Evolutionary conservation across 1,284 basidiomycete species (phyloP).

Genomic region (Stereum hirsutum): DNA sequence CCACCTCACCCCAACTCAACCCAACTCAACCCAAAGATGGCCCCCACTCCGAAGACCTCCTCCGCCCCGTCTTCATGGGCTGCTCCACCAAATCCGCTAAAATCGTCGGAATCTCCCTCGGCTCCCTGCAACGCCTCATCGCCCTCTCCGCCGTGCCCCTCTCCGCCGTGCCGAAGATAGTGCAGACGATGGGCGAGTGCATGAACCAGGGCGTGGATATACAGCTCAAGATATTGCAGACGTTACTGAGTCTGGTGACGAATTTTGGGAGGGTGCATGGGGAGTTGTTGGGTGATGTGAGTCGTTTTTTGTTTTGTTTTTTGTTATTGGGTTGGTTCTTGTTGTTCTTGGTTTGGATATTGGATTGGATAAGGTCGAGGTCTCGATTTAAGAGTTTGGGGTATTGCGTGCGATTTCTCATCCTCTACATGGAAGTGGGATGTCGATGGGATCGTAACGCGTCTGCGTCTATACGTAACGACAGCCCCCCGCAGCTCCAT

Average conservation of each 20-base stretch:
- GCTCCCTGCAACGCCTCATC: slow-evolving; percentile 88
- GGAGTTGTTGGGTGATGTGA: slow-evolving; percentile 68
- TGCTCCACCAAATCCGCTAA: slow-evolving; percentile 92
- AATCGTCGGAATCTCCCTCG: slow-evolving; percentile 87
- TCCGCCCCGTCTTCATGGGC: slow-evolving; percentile 89
- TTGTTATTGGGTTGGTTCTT: no score
- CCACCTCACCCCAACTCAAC: background rate
- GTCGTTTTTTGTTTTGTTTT: slow-evolving; percentile 17
- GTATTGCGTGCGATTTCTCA: no score
- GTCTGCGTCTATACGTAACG: no score
- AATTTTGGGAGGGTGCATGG: slow-evolving; percentile 81
- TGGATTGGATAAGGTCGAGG: no score
- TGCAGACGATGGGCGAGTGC: slow-evolving; percentile 78
- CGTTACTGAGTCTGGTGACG: slow-evolving; percentile 81
- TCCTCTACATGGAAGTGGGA: no score
- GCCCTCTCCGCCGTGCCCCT: slow-evolving; percentile 80
- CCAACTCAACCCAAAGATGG: slow-evolving; percentile 39
- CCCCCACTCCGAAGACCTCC: slow-evolving; percentile 71
- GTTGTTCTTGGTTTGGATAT: no score
- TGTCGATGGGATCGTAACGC: no score
- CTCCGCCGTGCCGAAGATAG: slow-evolving; percentile 68
- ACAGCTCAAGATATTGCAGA: slow-evolving; percentile 87
- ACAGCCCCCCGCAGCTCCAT: no score
- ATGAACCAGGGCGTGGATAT: slow-evolving; percentile 92
- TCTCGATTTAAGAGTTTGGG: no score